These are phyloP conservation scores for Comarum palustre DNA, from an alignment of 306 rosid genomes.

Conservation along the genomic window DNA sequence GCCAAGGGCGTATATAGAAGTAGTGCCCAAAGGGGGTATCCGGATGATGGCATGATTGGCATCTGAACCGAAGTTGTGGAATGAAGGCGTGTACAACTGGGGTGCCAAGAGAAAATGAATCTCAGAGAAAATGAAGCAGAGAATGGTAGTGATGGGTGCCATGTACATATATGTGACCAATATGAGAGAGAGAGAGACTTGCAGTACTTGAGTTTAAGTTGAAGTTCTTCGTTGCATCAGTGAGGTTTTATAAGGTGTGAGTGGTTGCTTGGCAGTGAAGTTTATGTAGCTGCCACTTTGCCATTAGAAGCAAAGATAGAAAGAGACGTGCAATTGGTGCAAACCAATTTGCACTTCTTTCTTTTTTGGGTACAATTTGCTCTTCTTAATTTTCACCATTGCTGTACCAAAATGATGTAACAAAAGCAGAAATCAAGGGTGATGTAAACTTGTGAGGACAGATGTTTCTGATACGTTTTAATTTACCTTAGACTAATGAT, in stretches of 20 bases:
- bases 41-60: background rate
- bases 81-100: background rate
- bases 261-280: background rate
- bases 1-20: background rate
- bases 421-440: background rate
- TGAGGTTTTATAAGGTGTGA: background rate
- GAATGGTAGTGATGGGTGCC: constrained; percentile 8
- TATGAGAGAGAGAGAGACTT: background rate
- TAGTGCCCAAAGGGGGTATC: background rate
- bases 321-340: background rate
- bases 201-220: background rate
- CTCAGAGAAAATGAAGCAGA: background rate
- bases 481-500: background rate
- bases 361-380: background rate
- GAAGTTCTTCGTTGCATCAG: background rate
- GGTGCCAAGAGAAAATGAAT: background rate
- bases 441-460: background rate
- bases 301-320: background rate
- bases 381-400: background rate
- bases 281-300: background rate
- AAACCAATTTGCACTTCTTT: background rate
- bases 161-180: background rate
- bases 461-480: background rate
- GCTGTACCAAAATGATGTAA: background rate
- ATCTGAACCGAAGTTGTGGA: background rate